Evolutionary conservation across 441 rosid species (phyloP).

Genomic region (Populus hybrid): DNA sequence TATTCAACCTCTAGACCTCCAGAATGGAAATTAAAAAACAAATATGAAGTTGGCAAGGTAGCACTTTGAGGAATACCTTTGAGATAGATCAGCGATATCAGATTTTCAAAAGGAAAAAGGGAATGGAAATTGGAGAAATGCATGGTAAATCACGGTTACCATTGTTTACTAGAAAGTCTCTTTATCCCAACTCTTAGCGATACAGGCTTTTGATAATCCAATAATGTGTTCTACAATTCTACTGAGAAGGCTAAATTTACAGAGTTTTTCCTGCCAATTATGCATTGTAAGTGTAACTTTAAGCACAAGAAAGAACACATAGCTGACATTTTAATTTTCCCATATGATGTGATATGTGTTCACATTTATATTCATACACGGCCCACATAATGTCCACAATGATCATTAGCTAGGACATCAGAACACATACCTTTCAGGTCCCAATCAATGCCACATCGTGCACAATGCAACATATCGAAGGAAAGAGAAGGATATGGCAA

Average conservation of each 20-base stretch:
- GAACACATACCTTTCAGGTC: constrained; percentile 76
- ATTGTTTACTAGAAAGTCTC: too few relatives aligned
- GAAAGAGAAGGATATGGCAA: constrained; percentile 96
- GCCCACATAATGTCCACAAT: background rate
- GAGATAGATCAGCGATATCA: background rate
- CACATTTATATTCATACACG: background rate
- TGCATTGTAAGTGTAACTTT: background rate
- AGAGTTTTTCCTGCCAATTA: background rate
- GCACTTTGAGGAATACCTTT: background rate
- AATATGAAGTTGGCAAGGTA: background rate
- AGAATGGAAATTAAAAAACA: background rate
- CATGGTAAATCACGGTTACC: too few relatives aligned
- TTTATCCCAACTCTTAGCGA: background rate
- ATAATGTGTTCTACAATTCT: too few relatives aligned
- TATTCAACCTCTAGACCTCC: background rate
- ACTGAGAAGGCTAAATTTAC: background rate
- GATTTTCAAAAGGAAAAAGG: background rate
- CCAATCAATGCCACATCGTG: constrained; percentile 90
- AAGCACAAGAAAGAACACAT: background rate
- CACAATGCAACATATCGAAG: constrained; percentile 98
- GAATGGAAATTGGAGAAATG: too few relatives aligned
- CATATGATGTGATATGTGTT: background rate
- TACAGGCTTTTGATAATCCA: too few relatives aligned
- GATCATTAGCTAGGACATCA: background rate
- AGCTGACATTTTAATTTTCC: background rate